These are phyloP conservation scores for Aspergillus campestris DNA, from an alignment of 495 filamentous ascomycete genomes.

Conservation along the genomic window DNA sequence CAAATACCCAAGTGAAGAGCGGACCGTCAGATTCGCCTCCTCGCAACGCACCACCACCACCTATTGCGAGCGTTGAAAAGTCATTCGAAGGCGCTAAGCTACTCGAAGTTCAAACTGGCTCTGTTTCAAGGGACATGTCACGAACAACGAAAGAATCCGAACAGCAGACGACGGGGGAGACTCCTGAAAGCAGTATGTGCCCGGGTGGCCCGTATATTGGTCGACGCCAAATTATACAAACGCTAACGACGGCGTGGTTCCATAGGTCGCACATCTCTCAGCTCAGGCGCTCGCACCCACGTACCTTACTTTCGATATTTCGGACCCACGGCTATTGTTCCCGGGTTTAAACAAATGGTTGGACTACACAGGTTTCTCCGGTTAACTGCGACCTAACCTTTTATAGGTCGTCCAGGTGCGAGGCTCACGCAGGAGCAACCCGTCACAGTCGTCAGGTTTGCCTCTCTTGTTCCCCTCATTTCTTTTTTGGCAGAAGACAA, in stretches of 20 bases:
- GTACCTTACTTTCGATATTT: conserved; percentile 86
- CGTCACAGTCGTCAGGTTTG: conserved; percentile 40
- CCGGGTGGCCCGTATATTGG: neutral
- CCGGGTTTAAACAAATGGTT: conserved; percentile 89
- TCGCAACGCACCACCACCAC: conserved; percentile 2
- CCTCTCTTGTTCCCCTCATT: neutral
- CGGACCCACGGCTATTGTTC: conserved; percentile 80
- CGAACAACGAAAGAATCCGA: conserved; percentile 26
- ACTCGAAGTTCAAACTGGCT: conserved; percentile 13
- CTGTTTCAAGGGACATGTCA: conserved; percentile 13
- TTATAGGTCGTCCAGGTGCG: conserved; percentile 55
- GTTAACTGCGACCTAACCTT: conserved; percentile 1
- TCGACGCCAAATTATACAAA: neutral
- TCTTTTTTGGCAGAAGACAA: no score
- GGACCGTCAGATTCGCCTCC: conserved; percentile 22
- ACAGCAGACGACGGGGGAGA: conserved; percentile 21
- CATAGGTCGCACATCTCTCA: conserved; percentile 33
- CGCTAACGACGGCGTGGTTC: neutral
- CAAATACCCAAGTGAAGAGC: conserved; percentile 16
- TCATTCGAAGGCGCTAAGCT: conserved; percentile 11
- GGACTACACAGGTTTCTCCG: neutral
- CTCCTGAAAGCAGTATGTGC: conserved; percentile 34
- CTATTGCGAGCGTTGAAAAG: conserved; percentile 7
- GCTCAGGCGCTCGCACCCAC: conserved; percentile 45
- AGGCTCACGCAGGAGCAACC: conserved; percentile 40